Conservation (phyloP, 495 filamentous ascomycete genomes). For the Podospora australis region DNA sequence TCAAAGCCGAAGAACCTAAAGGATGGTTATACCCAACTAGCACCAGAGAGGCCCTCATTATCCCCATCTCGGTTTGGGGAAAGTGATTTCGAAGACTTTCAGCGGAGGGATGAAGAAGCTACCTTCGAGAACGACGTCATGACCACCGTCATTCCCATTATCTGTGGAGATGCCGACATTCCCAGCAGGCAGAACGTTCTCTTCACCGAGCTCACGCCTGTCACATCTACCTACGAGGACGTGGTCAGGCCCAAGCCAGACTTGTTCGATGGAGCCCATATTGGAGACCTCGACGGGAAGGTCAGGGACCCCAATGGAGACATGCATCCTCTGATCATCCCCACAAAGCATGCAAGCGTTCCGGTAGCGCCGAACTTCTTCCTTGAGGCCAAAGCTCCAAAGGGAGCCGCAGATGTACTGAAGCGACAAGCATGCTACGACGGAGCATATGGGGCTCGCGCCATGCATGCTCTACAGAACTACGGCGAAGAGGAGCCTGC, state of each 20-base stretch:
- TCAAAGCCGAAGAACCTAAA: no score
- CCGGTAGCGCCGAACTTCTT: conserved; percentile 40
- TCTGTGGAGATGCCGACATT: no score
- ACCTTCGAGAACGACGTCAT: neutral
- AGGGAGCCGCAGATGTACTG: conserved; percentile 26
- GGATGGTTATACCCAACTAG: neutral
- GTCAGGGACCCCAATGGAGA: conserved; percentile 12
- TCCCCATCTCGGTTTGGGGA: conserved; percentile 6
- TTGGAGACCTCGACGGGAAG: conserved; percentile 3
- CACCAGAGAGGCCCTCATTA: conserved; percentile 4
- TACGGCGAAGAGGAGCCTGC: conserved; percentile 30
- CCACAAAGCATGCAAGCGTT: conserved; percentile 26
- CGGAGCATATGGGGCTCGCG: conserved; percentile 40
- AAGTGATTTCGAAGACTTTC: neutral
- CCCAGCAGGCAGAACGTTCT: neutral
- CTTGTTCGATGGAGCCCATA: conserved; percentile 30
- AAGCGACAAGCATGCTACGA: conserved; percentile 35
- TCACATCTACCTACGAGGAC: neutral
- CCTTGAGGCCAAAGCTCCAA: conserved; percentile 32
- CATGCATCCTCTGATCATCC: no score
- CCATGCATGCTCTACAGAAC: conserved; percentile 38
- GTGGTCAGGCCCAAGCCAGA: conserved; percentile 24
- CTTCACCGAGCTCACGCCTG: conserved; percentile 5
- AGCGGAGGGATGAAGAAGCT: neutral
- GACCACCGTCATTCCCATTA: conserved; percentile 9